phyloP scores from a whole-genome alignment of 169 alveolate genomes.

The Blepharisma undulans region DNA sequence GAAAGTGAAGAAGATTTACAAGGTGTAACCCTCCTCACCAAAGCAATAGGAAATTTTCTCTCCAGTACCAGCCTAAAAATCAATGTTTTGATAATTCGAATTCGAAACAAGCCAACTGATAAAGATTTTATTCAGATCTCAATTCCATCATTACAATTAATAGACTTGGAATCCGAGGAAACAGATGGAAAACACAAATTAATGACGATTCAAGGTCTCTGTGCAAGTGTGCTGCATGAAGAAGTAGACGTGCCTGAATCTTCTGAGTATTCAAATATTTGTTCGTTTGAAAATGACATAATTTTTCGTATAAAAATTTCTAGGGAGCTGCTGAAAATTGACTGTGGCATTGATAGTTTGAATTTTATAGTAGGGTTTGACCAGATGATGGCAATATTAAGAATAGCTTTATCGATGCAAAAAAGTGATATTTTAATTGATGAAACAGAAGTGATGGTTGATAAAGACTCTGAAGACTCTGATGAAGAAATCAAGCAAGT shows the following conservation, averaged over 20 bases:
- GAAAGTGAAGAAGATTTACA: constrained; percentile 35
- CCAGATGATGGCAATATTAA: not conserved
- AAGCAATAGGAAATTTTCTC: constrained; percentile 17
- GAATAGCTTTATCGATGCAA: not conserved
- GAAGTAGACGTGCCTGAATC: constrained; percentile 17
- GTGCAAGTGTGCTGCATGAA: not conserved
- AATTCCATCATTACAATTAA: not conserved
- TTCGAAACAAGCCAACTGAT: not conserved
- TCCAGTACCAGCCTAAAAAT: not conserved
- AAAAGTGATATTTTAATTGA: too few relatives aligned
- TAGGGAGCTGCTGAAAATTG: not conserved
- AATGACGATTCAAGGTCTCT: not conserved
- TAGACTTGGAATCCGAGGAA: not conserved
- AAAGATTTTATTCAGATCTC: not conserved
- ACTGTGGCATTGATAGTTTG: not conserved
- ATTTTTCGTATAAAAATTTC: not conserved
- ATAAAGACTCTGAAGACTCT: not conserved
- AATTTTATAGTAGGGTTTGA: not conserved
- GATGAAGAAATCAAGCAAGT: constrained; percentile 13
- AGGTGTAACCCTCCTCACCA: constrained; percentile 7
- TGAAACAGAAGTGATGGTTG: not conserved
- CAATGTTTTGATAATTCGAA: not conserved
- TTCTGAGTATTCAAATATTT: not conserved
- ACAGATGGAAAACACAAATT: not conserved
- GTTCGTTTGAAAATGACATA: not conserved